These are phyloP conservation scores for Syzygium grande DNA, from an alignment of 345 rosid genomes.

Conservation along the genomic window DNA sequence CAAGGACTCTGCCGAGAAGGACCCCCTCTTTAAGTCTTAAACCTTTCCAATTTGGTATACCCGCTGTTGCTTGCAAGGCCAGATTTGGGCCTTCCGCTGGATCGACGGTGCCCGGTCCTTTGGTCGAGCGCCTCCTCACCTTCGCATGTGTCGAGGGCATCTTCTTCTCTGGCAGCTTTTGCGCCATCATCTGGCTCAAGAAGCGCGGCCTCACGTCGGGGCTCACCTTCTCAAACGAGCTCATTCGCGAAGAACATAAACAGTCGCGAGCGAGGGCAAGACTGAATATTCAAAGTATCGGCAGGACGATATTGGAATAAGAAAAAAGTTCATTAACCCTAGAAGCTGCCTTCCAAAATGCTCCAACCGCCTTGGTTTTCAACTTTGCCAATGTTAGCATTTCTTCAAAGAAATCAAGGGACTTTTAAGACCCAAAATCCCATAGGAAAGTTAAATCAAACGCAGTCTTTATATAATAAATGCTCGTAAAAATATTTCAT, in stretches of 20 bases:
- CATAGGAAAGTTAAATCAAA: too few relatives aligned
- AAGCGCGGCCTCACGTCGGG: conserved; percentile 86
- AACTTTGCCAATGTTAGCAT: too few relatives aligned
- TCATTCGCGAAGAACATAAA: conserved; percentile 13
- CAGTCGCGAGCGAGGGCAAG: too few relatives aligned
- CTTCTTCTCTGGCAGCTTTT: conserved; percentile 78
- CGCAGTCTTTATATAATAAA: too few relatives aligned
- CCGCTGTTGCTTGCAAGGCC: conserved; percentile 63
- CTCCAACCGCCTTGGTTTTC: conserved; percentile 9
- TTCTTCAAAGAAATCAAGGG: too few relatives aligned
- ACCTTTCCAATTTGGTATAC: background rate
- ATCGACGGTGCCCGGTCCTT: conserved; percentile 25
- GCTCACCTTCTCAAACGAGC: conserved; percentile 79
- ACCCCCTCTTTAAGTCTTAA: background rate
- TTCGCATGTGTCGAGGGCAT: conserved; percentile 97
- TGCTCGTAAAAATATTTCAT: too few relatives aligned
- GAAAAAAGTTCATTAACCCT: too few relatives aligned
- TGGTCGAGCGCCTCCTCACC: conserved; percentile 59
- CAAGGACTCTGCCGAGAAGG: too few relatives aligned
- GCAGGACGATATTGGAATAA: too few relatives aligned
- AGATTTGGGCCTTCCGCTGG: conserved; percentile 63
- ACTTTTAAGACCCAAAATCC: too few relatives aligned
- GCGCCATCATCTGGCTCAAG: conserved; percentile 74
- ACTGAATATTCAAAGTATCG: too few relatives aligned
- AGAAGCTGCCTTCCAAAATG: too few relatives aligned